phyloP scores from a whole-genome alignment of 1,284 basidiomycete genomes.

The Phylloporus sp. region DNA sequence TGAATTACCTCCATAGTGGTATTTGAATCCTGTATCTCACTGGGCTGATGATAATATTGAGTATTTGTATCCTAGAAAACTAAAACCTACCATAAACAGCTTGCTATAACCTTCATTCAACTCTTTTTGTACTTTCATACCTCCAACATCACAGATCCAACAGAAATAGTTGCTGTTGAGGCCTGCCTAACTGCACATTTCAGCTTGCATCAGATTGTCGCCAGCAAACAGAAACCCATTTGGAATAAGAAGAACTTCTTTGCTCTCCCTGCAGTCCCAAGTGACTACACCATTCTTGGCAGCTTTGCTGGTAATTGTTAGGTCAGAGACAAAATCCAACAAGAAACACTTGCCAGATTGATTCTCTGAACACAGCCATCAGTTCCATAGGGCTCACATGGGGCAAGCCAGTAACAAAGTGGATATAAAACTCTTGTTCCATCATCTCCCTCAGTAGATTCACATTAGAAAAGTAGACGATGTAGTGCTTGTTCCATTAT shows the following conservation, averaged over 20 bases:
- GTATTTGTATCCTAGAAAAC: too few species aligned
- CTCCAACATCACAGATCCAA: conserved; percentile 33
- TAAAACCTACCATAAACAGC: conserved; percentile 9
- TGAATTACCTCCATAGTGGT: not conserved
- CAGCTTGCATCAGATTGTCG: conserved; percentile 43
- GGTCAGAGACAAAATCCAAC: too few species aligned
- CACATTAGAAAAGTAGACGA: conserved; percentile 33
- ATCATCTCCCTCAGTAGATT: conserved; percentile 8
- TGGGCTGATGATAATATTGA: not conserved
- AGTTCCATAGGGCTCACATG: conserved; percentile 36
- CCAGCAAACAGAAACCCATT: conserved; percentile 31
- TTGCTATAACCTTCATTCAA: conserved; percentile 22
- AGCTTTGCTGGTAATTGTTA: not conserved
- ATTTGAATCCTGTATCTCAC: not conserved
- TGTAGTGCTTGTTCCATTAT: conserved; percentile 42
- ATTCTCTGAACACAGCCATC: conserved; percentile 27
- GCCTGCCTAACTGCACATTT: conserved; percentile 36
- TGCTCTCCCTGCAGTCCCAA: conserved; percentile 25
- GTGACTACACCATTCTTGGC: conserved; percentile 7
- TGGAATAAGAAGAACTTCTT: conserved; percentile 32
- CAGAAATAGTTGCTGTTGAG: conserved; percentile 37
- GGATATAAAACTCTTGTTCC: conserved; percentile 34
- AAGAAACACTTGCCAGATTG: not conserved
- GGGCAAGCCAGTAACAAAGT: conserved; percentile 35
- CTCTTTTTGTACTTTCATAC: conserved; percentile 26